A percentile compares a stretch with the other conserved stretches of the same genome.
These are phyloP conservation scores for Silene conica DNA, from an alignment of 148 eudicot species.

Conservation along the genomic window DNA sequence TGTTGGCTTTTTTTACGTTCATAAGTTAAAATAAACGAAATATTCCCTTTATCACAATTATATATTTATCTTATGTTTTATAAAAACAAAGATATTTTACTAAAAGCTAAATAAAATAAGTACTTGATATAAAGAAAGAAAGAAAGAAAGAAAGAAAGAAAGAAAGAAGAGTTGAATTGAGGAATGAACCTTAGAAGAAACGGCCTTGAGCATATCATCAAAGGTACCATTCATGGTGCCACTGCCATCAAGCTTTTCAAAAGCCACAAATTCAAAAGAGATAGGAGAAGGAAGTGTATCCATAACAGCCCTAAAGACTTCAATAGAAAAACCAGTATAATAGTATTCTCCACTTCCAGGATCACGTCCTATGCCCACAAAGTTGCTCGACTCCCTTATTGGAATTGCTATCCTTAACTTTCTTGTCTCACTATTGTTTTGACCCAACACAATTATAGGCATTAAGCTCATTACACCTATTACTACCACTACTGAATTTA, in stretches of 20 bases:
- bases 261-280: background rate
- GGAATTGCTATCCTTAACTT: slow-evolving; percentile 18
- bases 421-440: background rate
- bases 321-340: slow-evolving; percentile 14
- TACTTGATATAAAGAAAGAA: too few relatives aligned
- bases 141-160: too few relatives aligned
- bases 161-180: background rate
- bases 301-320: slow-evolving; percentile 8
- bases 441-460: background rate
- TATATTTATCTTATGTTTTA: too few relatives aligned
- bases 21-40: too few relatives aligned
- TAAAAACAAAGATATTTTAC: too few relatives aligned
- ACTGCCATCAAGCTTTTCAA: slow-evolving; percentile 11
- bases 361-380: background rate
- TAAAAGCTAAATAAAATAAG: too few relatives aligned
- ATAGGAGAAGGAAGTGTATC: background rate
- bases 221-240: slow-evolving; percentile 22
- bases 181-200: slow-evolving; percentile 8
- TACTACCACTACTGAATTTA: background rate
- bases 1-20: too few relatives aligned
- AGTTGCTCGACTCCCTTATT: background rate
- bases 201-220: slow-evolving; percentile 20
- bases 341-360: background rate
- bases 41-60: too few relatives aligned
- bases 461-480: background rate